phyloP scores from a whole-genome alignment of 108 stramenopile species.

The Pseudonitzschia delicatissima region DNA sequence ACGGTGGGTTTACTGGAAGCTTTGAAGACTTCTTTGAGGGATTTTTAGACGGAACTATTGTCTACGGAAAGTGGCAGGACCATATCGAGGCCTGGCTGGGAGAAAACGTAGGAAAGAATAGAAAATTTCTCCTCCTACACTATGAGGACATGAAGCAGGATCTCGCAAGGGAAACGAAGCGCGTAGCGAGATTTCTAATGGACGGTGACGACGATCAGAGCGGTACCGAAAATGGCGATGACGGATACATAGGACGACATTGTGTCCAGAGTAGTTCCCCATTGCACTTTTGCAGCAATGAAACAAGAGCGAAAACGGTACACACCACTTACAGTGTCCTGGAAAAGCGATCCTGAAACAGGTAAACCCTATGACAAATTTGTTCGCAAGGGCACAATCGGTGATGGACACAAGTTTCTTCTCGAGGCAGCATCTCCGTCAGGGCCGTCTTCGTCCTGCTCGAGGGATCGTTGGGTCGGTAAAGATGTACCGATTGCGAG shows the following conservation, averaged over 20 bases:
- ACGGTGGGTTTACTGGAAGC: constrained; percentile 41
- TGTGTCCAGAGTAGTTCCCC: neutral
- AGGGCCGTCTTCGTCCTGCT: neutral
- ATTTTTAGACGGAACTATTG: constrained; percentile 51
- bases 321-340: constrained; percentile 7
- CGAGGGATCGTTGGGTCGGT: neutral
- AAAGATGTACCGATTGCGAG: neutral
- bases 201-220: neutral
- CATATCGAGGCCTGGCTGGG: constrained; percentile 48
- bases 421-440: neutral
- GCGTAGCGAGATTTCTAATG: constrained; percentile 9
- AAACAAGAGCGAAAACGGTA: neutral
- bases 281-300: constrained; percentile 11
- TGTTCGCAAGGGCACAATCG: constrained; percentile 7
- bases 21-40: constrained; percentile 37
- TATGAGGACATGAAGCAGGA: constrained; percentile 23
- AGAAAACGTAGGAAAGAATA: neutral
- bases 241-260: neutral
- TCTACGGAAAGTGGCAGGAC: constrained; percentile 52
- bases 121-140: constrained; percentile 4
- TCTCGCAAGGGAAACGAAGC: constrained; percentile 4
- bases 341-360: constrained; percentile 6
- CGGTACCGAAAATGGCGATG: neutral
- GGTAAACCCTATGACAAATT: constrained; percentile 5
- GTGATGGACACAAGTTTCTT: constrained; percentile 2